These are phyloP conservation scores for Beauveria brongniartii DNA, from an alignment of 2,329 filamentous ascomycete genomes.

Conservation along the genomic window DNA sequence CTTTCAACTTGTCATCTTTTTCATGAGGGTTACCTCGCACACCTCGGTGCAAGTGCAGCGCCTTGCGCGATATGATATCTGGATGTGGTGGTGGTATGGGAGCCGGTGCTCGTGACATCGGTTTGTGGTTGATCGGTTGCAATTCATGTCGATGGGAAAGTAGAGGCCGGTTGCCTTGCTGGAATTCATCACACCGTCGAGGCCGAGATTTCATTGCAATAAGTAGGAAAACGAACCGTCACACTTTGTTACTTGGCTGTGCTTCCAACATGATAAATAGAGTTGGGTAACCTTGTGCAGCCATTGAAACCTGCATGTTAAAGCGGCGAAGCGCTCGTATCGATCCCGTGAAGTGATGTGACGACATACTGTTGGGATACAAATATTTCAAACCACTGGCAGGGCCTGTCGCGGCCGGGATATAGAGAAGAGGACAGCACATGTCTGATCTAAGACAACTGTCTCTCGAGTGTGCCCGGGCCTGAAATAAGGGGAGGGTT, in stretches of 20 bases:
- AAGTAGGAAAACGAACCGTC: neutral
- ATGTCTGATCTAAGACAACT: neutral
- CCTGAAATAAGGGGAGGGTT: neutral
- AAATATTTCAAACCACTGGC: neutral
- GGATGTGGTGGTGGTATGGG: neutral
- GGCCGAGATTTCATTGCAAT: neutral
- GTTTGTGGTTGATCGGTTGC: neutral
- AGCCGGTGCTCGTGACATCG: neutral
- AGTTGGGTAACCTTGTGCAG: neutral
- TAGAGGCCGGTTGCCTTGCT: neutral
- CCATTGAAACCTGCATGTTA: neutral
- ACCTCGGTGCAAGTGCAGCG: neutral
- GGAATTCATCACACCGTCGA: neutral
- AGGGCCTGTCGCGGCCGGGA: neutral
- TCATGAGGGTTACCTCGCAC: no score
- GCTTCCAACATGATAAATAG: neutral
- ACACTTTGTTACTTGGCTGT: neutral
- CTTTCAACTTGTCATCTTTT: no score
- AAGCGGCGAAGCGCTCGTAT: neutral
- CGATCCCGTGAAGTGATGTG: neutral
- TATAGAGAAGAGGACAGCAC: neutral
- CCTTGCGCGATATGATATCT: no score
- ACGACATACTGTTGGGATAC: neutral
- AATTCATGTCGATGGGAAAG: neutral
- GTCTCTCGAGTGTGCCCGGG: neutral